Conservation (phyloP, 2,329 filamentous ascomycete genomes). For the Aureobasidium sp. region DNA sequence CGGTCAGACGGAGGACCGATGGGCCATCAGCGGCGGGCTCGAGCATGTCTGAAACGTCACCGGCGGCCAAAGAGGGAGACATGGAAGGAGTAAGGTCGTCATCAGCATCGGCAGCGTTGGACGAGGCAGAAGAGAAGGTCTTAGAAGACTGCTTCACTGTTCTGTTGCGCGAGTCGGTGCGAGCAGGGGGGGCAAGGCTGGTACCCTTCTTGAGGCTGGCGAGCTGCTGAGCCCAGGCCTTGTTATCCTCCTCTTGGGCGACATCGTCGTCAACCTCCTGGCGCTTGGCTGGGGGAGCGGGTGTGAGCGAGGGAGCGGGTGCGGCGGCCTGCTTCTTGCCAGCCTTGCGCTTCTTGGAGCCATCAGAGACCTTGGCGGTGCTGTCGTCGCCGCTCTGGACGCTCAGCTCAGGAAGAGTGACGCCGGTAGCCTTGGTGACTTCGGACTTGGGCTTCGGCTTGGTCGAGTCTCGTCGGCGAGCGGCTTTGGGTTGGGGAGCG, state of each 20-base stretch:
- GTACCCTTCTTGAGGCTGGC: slow-evolving; percentile 64
- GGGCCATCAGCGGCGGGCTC: slow-evolving; percentile 63
- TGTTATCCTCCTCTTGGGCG: slow-evolving; percentile 58
- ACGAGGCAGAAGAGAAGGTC: slow-evolving; percentile 51
- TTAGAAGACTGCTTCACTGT: slow-evolving; percentile 58
- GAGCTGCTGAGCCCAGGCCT: slow-evolving; percentile 70
- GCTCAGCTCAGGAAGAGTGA: slow-evolving; percentile 9
- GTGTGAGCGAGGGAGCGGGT: slow-evolving; percentile 16
- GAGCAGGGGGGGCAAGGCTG: slow-evolving; percentile 41
- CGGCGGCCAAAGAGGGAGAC: slow-evolving; percentile 57
- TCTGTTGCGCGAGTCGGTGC: slow-evolving; percentile 42
- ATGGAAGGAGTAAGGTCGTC: slow-evolving; percentile 67
- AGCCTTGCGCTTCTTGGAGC: slow-evolving; percentile 30
- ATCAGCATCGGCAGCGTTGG: slow-evolving; percentile 67
- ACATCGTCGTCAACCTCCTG: slow-evolving; percentile 30
- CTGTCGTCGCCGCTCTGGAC: slow-evolving; percentile 7
- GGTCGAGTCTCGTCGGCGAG: slow-evolving; percentile 18
- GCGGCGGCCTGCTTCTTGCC: slow-evolving; percentile 21
- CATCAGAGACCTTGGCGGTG: slow-evolving; percentile 17
- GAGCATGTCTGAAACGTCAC: slow-evolving; percentile 86
- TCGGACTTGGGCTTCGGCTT: slow-evolving; percentile 21
- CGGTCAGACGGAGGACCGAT: slow-evolving; percentile 71
- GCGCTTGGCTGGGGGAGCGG: slow-evolving; percentile 26
- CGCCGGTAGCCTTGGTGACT: slow-evolving; percentile 17
- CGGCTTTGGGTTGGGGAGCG: slow-evolving; percentile 17